These are phyloP conservation scores for Scenedesmus sp. DNA, from an alignment of 163 green algal genomes.

Conservation along the genomic window DNA sequence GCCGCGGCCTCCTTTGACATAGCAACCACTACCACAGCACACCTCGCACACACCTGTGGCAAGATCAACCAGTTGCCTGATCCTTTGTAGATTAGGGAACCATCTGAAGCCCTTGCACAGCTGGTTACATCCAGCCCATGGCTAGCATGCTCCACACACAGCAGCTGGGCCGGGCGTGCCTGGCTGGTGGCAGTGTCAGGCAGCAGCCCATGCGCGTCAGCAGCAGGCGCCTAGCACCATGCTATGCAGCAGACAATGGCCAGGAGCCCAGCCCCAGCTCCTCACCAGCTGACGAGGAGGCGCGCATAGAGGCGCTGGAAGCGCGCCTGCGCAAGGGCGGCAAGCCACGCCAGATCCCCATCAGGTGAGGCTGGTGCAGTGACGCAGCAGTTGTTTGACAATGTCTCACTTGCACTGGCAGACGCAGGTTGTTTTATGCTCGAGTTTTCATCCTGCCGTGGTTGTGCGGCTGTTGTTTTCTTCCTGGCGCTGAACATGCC, in stretches of 20 bases:
- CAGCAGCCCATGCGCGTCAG: not conserved
- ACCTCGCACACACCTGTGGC: not conserved
- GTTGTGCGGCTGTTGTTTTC: no score
- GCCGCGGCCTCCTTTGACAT: not conserved
- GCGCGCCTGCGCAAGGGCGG: not conserved
- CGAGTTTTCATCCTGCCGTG: no score
- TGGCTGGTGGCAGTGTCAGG: not conserved
- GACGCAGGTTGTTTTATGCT: no score
- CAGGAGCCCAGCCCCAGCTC: not conserved
- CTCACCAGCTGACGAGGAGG: slow-evolving; percentile 20
- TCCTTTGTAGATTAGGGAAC: not conserved
- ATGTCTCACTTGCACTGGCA: no score
- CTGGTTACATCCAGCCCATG: not conserved
- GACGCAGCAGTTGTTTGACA: not conserved
- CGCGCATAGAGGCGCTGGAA: slow-evolving; percentile 48
- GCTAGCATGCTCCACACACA: slow-evolving; percentile 5
- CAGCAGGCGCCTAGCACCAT: not conserved
- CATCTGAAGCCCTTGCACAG: not conserved
- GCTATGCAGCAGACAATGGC: slow-evolving; percentile 8
- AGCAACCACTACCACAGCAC: not conserved
- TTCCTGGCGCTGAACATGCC: no score
- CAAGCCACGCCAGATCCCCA: slow-evolving; percentile 38
- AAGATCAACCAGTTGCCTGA: not conserved
- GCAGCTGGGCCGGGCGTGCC: not conserved
- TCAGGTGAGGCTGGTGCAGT: not conserved